Percentiles rank a stretch among this genome's conserved stretches.
Conservation (phyloP, 306 rosid species). For the Sindora glabra region DNA sequence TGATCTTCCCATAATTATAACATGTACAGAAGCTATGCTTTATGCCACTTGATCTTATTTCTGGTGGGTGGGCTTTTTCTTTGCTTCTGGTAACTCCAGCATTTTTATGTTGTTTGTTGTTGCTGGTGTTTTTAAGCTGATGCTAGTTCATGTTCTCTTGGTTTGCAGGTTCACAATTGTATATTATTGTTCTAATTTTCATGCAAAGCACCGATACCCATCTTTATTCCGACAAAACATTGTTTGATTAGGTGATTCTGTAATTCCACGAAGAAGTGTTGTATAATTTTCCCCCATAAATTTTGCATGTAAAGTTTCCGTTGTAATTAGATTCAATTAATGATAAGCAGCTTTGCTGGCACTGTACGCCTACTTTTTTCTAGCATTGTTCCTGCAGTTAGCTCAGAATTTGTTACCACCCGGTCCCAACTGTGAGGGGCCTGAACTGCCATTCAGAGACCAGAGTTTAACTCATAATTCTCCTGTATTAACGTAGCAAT, state of each 20-base stretch:
- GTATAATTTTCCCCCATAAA: conserved; percentile 30
- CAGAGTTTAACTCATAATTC: too few relatives aligned
- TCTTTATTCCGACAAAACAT: conserved; percentile 29
- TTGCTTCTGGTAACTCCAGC: background rate
- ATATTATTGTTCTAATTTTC: conserved; percentile 51
- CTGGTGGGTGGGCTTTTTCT: background rate
- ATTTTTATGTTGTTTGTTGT: background rate
- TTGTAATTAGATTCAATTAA: conserved; percentile 37
- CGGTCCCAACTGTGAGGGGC: too few relatives aligned
- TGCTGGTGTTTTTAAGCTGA: conserved; percentile 24
- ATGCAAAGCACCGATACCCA: conserved; percentile 37
- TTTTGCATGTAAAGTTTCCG: conserved; percentile 46
- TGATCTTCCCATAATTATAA: background rate
- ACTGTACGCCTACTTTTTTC: conserved; percentile 9
- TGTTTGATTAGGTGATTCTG: conserved; percentile 34
- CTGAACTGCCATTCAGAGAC: too few relatives aligned
- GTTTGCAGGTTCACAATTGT: conserved; percentile 56
- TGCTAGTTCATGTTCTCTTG: conserved; percentile 14
- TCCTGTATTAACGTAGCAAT: too few relatives aligned
- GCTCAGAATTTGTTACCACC: too few relatives aligned
- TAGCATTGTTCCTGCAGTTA: conserved; percentile 9
- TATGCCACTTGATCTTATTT: too few relatives aligned
- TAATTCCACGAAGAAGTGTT: conserved; percentile 20
- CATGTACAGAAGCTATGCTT: background rate
- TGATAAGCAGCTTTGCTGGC: conserved; percentile 42